Conservation (phyloP, 208 protist genomes). For the Wallacemonas rigidus region DNA sequence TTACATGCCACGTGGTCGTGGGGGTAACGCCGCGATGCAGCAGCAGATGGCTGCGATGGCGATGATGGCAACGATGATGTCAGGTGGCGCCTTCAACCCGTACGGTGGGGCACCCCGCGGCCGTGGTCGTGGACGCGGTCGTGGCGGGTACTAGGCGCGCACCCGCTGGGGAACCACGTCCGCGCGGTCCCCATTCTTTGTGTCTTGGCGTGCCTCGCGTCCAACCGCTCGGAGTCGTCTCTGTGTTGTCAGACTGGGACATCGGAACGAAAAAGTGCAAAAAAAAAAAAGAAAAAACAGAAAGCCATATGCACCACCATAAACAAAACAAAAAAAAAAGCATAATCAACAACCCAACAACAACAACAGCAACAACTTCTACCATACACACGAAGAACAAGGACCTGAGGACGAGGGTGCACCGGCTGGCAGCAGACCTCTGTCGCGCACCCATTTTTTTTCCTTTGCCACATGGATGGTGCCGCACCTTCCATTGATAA, state of each 20-base stretch:
- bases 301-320: conserved; percentile 11
- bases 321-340: conserved; percentile 17
- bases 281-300: conserved; percentile 27
- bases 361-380: not conserved
- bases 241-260: not conserved
- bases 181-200: too few relatives aligned
- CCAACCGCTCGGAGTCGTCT: too few relatives aligned
- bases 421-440: too few relatives aligned
- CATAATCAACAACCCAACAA: not conserved
- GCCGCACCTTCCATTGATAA: too few relatives aligned
- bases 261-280: conserved; percentile 12
- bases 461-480: too few relatives aligned
- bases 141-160: conserved; percentile 28
- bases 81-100: conserved; percentile 60
- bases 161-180: not conserved
- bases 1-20: conserved; percentile 31
- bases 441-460: too few relatives aligned
- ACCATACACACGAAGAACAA: not conserved
- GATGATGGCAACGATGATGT: conserved; percentile 89
- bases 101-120: conserved; percentile 38
- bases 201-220: too few relatives aligned
- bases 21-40: conserved; percentile 41
- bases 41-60: conserved; percentile 75
- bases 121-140: conserved; percentile 40
- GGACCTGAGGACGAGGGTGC: too few relatives aligned